These are phyloP conservation scores for Dipodascus geniculatus DNA, from an alignment of 805 yeast genomes.

Conservation along the genomic window DNA sequence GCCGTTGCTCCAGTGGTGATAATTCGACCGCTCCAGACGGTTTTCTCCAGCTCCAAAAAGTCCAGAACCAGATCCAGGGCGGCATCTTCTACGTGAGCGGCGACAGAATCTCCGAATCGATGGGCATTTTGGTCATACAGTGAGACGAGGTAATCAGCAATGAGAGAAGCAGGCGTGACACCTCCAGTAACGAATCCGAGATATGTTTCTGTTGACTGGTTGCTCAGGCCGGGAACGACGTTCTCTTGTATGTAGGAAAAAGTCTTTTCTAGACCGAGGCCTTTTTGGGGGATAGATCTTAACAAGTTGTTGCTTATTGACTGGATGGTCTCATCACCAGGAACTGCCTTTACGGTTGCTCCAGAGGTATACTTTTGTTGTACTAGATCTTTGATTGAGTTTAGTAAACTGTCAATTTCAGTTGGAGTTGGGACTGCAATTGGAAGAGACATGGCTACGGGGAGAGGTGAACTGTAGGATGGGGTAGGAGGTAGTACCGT, in stretches of 20 bases:
- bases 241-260: conserved; percentile 4
- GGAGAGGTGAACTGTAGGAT: too few species aligned
- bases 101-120: conserved; percentile 9
- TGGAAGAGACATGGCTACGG: background rate
- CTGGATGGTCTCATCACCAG: background rate
- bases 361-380: background rate
- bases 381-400: background rate
- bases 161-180: conserved; percentile 17
- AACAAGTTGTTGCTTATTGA: background rate
- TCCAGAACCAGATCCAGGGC: conserved; percentile 11
- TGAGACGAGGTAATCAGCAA: conserved; percentile 14
- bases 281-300: background rate
- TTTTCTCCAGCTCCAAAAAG: conserved; percentile 9
- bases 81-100: conserved; percentile 7
- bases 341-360: background rate
- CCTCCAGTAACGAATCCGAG: conserved; percentile 19
- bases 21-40: conserved; percentile 9
- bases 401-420: background rate
- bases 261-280: background rate
- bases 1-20: conserved; percentile 19
- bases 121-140: conserved; percentile 12
- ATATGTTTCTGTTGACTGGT: conserved; percentile 12
- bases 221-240: conserved; percentile 11
- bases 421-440: background rate
- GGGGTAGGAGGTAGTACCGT: too few species aligned